Percentiles rank a stretch among this genome's conserved stretches.
phyloP scores from a whole-genome alignment of 257 asterid genomes.

The Solanum chaucha region DNA sequence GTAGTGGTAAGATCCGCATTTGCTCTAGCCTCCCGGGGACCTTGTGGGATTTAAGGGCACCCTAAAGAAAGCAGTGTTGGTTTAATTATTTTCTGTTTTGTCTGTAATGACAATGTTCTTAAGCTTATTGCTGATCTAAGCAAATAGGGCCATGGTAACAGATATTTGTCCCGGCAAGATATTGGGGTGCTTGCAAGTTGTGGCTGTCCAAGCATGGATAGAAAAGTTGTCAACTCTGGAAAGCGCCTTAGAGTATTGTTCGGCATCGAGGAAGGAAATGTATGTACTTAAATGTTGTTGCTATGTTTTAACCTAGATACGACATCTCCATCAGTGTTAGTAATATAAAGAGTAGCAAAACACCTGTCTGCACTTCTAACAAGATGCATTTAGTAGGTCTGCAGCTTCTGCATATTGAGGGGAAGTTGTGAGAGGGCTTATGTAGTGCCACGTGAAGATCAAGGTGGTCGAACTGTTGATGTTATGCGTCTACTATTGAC shows the following conservation, averaged over 20 bases:
- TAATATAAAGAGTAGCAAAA: background rate
- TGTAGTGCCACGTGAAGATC: slow-evolving; percentile 51
- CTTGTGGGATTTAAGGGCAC: background rate
- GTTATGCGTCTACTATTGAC: slow-evolving; percentile 69
- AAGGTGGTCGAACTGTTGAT: slow-evolving; percentile 82
- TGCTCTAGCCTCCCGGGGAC: background rate
- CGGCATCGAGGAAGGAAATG: slow-evolving; percentile 78
- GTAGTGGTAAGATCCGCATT: background rate
- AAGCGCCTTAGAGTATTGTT: slow-evolving; percentile 79
- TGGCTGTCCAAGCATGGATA: slow-evolving; percentile 85
- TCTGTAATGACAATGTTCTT: background rate
- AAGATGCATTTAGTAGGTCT: slow-evolving; percentile 44
- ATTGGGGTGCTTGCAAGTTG: slow-evolving; percentile 48
- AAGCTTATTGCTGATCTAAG: background rate
- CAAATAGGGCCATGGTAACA: slow-evolving; percentile 19
- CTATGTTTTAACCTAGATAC: background rate
- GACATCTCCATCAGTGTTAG: background rate
- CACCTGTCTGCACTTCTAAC: background rate
- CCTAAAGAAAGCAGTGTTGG: background rate
- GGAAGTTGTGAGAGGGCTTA: slow-evolving; percentile 88
- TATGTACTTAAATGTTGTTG: slow-evolving; percentile 18
- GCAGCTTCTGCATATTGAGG: slow-evolving; percentile 83
- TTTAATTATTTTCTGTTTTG: background rate
- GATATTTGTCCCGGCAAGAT: slow-evolving; percentile 57
- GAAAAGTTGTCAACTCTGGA: slow-evolving; percentile 91